Evolutionary conservation across 768 basidiomycete genomes (phyloP), one percentile per base, ranked within the genome.

Genomic region (Agrocybe chaxingu): DNA sequence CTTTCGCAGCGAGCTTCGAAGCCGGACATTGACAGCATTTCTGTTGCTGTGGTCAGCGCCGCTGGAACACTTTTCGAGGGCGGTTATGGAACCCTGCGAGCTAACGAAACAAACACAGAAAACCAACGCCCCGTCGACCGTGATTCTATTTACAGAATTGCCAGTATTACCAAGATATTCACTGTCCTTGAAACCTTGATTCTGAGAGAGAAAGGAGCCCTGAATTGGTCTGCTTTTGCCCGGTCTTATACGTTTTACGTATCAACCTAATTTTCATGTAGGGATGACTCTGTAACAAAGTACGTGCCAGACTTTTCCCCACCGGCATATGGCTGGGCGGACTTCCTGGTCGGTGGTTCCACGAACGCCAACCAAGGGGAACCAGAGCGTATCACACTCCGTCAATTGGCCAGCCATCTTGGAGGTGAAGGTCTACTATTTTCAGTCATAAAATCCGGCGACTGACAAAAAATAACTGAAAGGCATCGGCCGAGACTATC

Each of bases 81-180:
- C 8, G 73, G 73, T 33, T 77, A 71, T 56, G 79, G 80, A 11
- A 56, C 56, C 5, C 63, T 67, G 33, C 62, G 68, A 43, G 77
- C 75, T 31, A 80, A 81, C 50, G 78, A 76, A 55, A 65, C 70
- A 2, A 56, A 53, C n/a, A 36, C 44, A 2, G 52, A 50, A 8
- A 55, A 56, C 4, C 37, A 43, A 38, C 46, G 40, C 42, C 60
- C 57, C 0, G 68, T 74, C 1, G 62, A 71, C n/a, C 66, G 70
- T 45, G 58, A 79, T 56, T 74, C 78, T 0, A 69, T 78, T 43
- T 81, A 80, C 54, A 69, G 81, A 24, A 65, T 81, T 19, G 79
- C 78, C 1, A 78, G 75, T 36, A 71, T 78, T 48, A 72, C 75
- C 5, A 83, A 81, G 61, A 62, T 81, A 50, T 79, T 80, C 55